These are phyloP conservation scores for Carex pumila DNA, from an alignment of 176 grass and related monocot genomes.

Conservation along the genomic window DNA sequence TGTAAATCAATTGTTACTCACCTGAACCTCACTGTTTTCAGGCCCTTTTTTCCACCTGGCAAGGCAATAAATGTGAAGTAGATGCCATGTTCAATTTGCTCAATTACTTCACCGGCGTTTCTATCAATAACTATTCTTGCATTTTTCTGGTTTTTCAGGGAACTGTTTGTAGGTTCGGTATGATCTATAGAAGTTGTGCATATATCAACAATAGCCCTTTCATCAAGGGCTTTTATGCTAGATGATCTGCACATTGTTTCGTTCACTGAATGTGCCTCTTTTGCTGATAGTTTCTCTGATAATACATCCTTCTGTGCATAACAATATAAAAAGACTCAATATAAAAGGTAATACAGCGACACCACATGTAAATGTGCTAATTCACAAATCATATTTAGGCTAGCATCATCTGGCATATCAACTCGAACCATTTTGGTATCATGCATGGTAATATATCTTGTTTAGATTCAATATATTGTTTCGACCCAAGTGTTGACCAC, in stretches of 20 bases:
- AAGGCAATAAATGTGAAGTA: conserved; percentile 51
- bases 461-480: conserved; percentile 5
- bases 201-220: conserved; percentile 6
- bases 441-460: background rate
- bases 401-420: background rate
- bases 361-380: background rate
- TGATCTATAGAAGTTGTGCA: conserved; percentile 7
- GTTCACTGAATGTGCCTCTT: conserved; percentile 6
- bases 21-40: conserved; percentile 81
- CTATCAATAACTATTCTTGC: conserved; percentile 18
- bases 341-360: background rate
- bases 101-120: conserved; percentile 21
- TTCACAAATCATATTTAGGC: background rate
- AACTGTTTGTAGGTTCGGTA: background rate
- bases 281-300: conserved; percentile 35
- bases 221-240: conserved; percentile 20
- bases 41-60: conserved; percentile 44
- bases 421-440: background rate
- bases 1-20: conserved; percentile 9
- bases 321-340: background rate
- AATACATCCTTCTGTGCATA: conserved; percentile 49
- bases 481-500: background rate
- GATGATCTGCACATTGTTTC: conserved; percentile 5
- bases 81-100: conserved; percentile 73
- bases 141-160: conserved; percentile 5